Conservation (phyloP, 2,329 filamentous ascomycete species). For the Colletotrichum chlorophyti region DNA sequence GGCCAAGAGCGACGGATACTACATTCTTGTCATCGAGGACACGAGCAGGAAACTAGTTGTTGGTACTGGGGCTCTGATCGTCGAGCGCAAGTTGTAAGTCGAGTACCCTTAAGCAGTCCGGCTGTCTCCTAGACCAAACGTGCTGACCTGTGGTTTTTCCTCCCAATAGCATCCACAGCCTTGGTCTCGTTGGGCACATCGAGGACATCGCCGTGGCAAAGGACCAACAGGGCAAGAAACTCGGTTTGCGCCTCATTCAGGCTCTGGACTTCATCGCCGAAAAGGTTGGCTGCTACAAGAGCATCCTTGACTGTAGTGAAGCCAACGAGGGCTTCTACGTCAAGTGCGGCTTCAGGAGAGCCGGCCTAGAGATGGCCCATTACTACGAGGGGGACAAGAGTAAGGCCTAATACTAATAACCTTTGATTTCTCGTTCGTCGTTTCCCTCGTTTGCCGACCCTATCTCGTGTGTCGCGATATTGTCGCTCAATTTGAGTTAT, state of each 20-base stretch:
- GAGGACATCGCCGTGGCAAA: slow-evolving; percentile 96
- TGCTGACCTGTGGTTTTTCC: slow-evolving; percentile 29
- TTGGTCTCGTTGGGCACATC: slow-evolving; percentile 90
- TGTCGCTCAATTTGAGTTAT: too few relatives aligned
- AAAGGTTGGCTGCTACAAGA: slow-evolving; percentile 94
- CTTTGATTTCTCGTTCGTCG: background rate
- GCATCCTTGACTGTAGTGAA: slow-evolving; percentile 95
- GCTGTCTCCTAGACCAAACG: slow-evolving; percentile 5
- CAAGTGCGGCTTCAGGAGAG: slow-evolving; percentile 94
- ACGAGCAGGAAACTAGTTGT: slow-evolving; percentile 70
- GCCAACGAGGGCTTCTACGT: slow-evolving; percentile 97
- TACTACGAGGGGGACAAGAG: slow-evolving; percentile 74
- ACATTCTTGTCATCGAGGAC: slow-evolving; percentile 85
- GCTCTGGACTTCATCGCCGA: slow-evolving; percentile 88
- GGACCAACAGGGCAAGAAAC: slow-evolving; percentile 96
- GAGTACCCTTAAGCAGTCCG: background rate
- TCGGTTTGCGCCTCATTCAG: slow-evolving; percentile 91
- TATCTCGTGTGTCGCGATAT: too few relatives aligned
- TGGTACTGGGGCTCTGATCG: slow-evolving; percentile 88
- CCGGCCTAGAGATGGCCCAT: slow-evolving; percentile 95
- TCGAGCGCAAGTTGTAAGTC: slow-evolving; percentile 92
- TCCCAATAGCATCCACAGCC: slow-evolving; percentile 76
- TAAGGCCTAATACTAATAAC: slow-evolving; percentile 45
- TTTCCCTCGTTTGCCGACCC: too few relatives aligned
- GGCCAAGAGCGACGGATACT: slow-evolving; percentile 77